Percentiles rank a stretch among this genome's conserved stretches.
Conservation (phyloP, 2,329 filamentous ascomycete species). For the Neofusicoccum sp. region DNA sequence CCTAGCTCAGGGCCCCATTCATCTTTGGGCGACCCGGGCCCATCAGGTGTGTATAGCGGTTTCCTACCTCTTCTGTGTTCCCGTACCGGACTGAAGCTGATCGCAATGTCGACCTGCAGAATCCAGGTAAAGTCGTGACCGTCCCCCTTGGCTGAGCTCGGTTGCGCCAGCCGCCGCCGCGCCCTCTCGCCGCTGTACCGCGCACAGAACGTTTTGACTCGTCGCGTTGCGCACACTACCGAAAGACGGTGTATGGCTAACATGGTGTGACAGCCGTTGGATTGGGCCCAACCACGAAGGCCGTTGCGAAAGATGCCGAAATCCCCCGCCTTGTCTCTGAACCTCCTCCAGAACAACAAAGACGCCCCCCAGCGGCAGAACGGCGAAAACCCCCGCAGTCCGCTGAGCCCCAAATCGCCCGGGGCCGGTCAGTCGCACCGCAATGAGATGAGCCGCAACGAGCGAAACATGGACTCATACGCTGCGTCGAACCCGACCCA, state of each 20-base stretch:
- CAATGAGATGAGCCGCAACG: constrained; percentile 17
- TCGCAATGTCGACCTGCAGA: constrained; percentile 16
- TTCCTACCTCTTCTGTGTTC: constrained; percentile 1
- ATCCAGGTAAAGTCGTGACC: constrained; percentile 15
- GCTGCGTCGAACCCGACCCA: not conserved
- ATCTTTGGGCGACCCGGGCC: constrained; percentile 16
- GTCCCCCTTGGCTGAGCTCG: not conserved
- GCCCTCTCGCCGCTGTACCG: not conserved
- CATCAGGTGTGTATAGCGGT: constrained; percentile 17
- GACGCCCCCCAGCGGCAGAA: constrained; percentile 28
- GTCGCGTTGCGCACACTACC: constrained; percentile 12
- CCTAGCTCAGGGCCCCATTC: constrained; percentile 15
- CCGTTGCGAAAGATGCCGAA: constrained; percentile 39
- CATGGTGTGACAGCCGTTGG: constrained; percentile 18
- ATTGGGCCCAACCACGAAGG: constrained; percentile 25
- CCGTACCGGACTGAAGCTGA: constrained; percentile 16
- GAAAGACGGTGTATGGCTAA: constrained; percentile 16
- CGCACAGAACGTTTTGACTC: constrained; percentile 7
- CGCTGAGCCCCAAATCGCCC: constrained; percentile 32
- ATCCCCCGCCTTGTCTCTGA: constrained; percentile 36
- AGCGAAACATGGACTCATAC: constrained; percentile 13
- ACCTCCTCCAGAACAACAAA: constrained; percentile 27
- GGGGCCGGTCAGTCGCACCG: not conserved
- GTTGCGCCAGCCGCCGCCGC: not conserved
- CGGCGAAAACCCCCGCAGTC: constrained; percentile 27